These are phyloP conservation scores for Yarrowia yakushimensis DNA, from an alignment of 805 yeast genomes.

Conservation along the genomic window DNA sequence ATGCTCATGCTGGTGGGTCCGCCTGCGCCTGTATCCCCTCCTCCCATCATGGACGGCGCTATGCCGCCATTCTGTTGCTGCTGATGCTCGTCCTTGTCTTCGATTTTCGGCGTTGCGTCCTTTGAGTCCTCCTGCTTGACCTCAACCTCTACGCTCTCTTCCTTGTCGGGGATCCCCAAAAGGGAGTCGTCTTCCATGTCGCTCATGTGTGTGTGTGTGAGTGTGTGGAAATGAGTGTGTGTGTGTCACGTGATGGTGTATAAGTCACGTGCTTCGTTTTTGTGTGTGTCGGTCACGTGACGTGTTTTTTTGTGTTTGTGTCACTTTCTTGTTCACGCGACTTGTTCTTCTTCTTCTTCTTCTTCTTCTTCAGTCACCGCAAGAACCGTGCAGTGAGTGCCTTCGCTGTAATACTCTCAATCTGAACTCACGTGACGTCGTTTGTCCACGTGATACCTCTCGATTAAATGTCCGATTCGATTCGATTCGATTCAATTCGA, in stretches of 20 bases:
- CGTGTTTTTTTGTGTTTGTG: no score
- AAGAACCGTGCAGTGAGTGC: no score
- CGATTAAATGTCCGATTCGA: no score
- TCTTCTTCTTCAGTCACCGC: no score
- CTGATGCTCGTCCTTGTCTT: neutral
- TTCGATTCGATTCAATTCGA: neutral
- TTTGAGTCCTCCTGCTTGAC: conserved; percentile 25
- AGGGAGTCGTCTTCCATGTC: conserved; percentile 11
- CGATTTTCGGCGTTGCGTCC: conserved; percentile 31
- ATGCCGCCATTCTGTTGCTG: conserved; percentile 1
- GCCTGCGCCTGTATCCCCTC: neutral
- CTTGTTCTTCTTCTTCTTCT: no score
- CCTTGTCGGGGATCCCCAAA: conserved; percentile 28
- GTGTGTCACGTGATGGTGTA: neutral
- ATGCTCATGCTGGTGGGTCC: neutral
- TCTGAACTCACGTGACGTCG: no score
- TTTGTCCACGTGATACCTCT: no score
- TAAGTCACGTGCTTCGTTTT: neutral
- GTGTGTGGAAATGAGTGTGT: neutral
- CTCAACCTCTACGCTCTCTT: conserved; percentile 17
- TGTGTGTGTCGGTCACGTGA: neutral
- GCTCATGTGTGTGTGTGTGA: neutral
- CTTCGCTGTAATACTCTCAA: no score
- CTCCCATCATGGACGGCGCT: conserved; percentile 13
- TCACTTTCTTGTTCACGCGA: no score